Percentiles rank a stretch among this genome's conserved stretches.
Evolutionary conservation across 1,284 basidiomycete species (phyloP).

Genomic region (Rhodotorula sp.): DNA sequence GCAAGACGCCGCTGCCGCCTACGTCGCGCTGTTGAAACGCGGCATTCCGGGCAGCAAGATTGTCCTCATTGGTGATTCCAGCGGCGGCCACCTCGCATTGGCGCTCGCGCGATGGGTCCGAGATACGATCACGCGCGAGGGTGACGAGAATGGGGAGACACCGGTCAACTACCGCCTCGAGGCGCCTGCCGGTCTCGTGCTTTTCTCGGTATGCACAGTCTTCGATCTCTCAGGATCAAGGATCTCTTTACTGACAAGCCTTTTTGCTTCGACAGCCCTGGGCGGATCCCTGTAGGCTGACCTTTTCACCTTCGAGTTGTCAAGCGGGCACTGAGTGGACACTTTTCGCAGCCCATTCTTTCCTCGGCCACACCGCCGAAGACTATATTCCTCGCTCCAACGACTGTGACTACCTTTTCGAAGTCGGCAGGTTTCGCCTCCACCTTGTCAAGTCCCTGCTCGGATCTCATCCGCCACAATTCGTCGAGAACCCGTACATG

Average conservation of each 20-base stretch:
- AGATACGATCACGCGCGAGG: constrained; percentile 28
- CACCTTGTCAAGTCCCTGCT: constrained; percentile 31
- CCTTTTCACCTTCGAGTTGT: neutral
- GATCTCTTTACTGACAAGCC: neutral
- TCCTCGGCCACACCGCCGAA: constrained; percentile 18
- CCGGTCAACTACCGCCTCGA: neutral
- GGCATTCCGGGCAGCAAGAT: constrained; percentile 36
- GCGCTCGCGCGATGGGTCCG: constrained; percentile 48
- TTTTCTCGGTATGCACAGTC: constrained; percentile 21
- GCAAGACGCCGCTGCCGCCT: constrained; percentile 33
- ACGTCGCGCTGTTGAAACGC: constrained; percentile 21
- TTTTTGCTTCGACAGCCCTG: constrained; percentile 20
- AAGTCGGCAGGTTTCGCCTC: constrained; percentile 20
- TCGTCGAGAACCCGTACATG: constrained; percentile 33
- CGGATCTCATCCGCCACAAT: constrained; percentile 10
- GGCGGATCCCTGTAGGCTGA: constrained; percentile 23
- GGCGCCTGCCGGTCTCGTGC: constrained; percentile 24
- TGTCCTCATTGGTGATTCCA: constrained; percentile 48
- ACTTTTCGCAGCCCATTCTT: constrained; percentile 30
- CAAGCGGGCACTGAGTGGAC: too few species aligned
- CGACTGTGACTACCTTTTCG: constrained; percentile 29
- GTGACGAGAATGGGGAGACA: neutral
- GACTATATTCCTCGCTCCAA: constrained; percentile 13
- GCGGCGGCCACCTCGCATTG: constrained; percentile 49
- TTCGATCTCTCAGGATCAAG: too few species aligned